phyloP scores from a whole-genome alignment of 129 eudicot genomes.

The Deinandra increscens region DNA sequence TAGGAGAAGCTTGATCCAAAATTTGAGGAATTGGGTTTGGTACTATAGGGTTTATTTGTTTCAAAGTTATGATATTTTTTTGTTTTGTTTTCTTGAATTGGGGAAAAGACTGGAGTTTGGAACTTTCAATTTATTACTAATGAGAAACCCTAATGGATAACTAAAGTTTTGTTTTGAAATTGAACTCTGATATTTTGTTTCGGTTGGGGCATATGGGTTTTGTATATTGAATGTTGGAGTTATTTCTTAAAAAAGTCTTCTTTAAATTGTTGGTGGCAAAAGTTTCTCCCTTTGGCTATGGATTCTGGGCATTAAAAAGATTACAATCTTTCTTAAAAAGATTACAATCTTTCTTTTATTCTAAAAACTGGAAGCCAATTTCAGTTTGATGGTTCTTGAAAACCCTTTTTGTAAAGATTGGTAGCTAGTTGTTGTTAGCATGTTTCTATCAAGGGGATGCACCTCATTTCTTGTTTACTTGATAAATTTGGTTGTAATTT shows the following conservation, averaged over 20 bases:
- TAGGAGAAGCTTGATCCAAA: constrained; percentile 17
- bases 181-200: constrained; percentile 12
- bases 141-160: constrained; percentile 22
- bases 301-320: neutral
- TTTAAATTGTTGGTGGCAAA: neutral
- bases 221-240: constrained; percentile 13
- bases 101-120: neutral
- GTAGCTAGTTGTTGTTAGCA: constrained; percentile 5
- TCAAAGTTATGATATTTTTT: constrained; percentile 10
- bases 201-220: constrained; percentile 25
- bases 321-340: neutral
- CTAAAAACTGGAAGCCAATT: neutral
- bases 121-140: neutral
- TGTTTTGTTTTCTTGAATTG: constrained; percentile 16
- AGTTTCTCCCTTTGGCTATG: neutral
- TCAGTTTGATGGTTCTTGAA: neutral
- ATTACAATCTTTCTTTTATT: neutral
- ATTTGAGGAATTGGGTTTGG: constrained; percentile 13
- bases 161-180: neutral
- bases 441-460: constrained; percentile 12
- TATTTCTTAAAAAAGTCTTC: constrained; percentile 9
- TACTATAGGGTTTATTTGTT: constrained; percentile 27
- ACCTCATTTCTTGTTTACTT: neutral
- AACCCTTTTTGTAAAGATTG: constrained; percentile 5
- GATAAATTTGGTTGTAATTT: constrained; percentile 14